phyloP scores from a whole-genome alignment of 1,284 basidiomycete genomes.

The Caloboletus firmus region DNA sequence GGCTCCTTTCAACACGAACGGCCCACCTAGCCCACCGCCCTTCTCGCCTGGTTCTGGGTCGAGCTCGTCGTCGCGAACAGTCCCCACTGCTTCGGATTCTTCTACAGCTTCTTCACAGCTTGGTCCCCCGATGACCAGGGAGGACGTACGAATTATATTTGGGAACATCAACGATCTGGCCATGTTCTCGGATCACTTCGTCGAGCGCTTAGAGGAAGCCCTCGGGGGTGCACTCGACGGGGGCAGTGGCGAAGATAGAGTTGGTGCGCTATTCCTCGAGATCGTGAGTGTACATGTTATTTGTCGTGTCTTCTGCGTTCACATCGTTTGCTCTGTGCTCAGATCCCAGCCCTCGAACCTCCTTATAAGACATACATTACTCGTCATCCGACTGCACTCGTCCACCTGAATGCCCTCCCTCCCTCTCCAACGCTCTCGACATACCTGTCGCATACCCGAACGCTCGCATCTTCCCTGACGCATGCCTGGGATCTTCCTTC shows the following conservation, averaged over 20 bases:
- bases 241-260: slow-evolving; percentile 61
- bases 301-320: slow-evolving; percentile 1
- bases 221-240: slow-evolving; percentile 45
- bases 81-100: slow-evolving; percentile 37
- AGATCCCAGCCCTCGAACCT: slow-evolving; percentile 78
- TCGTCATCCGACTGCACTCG: slow-evolving; percentile 75
- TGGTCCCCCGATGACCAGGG: slow-evolving; percentile 63
- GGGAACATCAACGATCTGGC: slow-evolving; percentile 67
- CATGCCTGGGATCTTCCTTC: slow-evolving; percentile 95
- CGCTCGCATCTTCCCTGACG: slow-evolving; percentile 68
- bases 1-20: slow-evolving; percentile 37
- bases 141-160: slow-evolving; percentile 69
- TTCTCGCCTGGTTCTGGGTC: slow-evolving; percentile 31
- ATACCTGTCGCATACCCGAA: slow-evolving; percentile 70
- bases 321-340: not conserved
- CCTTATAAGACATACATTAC: slow-evolving; percentile 88
- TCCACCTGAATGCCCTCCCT: slow-evolving; percentile 62
- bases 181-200: slow-evolving; percentile 62
- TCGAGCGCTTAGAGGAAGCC: slow-evolving; percentile 46
- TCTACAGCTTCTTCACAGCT: slow-evolving; percentile 44
- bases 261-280: slow-evolving; percentile 78
- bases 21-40: slow-evolving; percentile 36
- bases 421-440: slow-evolving; percentile 48
- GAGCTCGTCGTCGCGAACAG: slow-evolving; percentile 34
- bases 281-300: slow-evolving; percentile 48